These are phyloP conservation scores for Leishmania lainsoni DNA, from an alignment of 208 protist genomes.

Conservation along the genomic window DNA sequence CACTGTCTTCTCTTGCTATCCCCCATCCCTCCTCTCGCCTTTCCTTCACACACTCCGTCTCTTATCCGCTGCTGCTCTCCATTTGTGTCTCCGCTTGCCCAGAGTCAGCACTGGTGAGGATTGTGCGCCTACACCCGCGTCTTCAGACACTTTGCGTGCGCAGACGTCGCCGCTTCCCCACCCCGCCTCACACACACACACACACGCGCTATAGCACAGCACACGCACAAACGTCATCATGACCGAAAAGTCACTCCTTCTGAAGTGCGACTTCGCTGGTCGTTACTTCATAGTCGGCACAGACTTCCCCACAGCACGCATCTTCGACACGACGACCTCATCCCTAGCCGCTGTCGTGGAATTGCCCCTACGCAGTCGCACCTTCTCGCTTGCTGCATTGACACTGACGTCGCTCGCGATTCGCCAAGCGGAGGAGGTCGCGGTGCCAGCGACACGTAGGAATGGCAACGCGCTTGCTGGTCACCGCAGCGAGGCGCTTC, in stretches of 20 bases:
- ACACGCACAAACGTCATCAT: conserved; percentile 27
- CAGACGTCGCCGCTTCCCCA: background rate
- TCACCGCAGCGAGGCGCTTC: conserved; percentile 12
- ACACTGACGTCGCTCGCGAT: conserved; percentile 72
- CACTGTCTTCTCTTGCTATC: background rate
- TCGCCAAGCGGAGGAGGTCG: conserved; percentile 2
- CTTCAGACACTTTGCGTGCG: background rate
- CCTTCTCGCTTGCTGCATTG: conserved; percentile 45
- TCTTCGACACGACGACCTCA: conserved; percentile 75
- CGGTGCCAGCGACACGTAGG: background rate
- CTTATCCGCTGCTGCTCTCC: background rate
- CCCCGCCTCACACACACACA: background rate
- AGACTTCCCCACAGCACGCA: conserved; percentile 76
- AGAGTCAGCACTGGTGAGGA: background rate
- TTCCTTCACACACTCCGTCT: background rate
- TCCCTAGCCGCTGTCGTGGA: conserved; percentile 55
- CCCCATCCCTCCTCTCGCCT: background rate
- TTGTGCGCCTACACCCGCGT: background rate
- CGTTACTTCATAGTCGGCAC: conserved; percentile 76
- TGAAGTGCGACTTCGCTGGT: conserved; percentile 52
- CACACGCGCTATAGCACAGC: too few species aligned
- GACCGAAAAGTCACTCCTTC: conserved; percentile 74
- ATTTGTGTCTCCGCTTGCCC: conserved; percentile 4
- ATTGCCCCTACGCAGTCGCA: conserved; percentile 43
- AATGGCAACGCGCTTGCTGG: background rate